These are phyloP conservation scores for Verticillium nonalfalfae DNA, from an alignment of 2,329 filamentous ascomycete species.

Conservation along the genomic window DNA sequence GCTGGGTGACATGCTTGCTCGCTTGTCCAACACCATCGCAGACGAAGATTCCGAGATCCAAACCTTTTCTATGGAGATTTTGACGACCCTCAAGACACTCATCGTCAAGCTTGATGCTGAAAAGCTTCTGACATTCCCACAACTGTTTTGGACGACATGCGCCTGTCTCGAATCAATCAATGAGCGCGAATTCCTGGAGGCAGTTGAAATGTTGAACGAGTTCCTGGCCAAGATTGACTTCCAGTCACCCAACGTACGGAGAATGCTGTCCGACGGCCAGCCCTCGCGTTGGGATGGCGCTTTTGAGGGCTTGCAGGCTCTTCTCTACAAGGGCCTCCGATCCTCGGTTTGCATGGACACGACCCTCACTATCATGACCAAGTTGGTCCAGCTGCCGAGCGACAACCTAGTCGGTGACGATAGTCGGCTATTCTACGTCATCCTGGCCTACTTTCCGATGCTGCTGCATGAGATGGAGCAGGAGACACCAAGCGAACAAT, in stretches of 20 bases:
- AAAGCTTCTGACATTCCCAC: constrained; percentile 82
- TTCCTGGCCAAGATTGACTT: constrained; percentile 82
- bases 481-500: constrained; percentile 45
- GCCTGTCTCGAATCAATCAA: constrained; percentile 96
- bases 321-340: constrained; percentile 87
- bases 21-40: constrained; percentile 93
- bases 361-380: constrained; percentile 72
- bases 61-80: constrained; percentile 95
- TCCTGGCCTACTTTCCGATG: constrained; percentile 87
- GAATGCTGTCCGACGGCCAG: constrained; percentile 68
- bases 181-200: constrained; percentile 89
- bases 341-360: constrained; percentile 77
- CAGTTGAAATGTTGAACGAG: constrained; percentile 83
- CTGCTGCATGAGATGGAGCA: constrained; percentile 77
- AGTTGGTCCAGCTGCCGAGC: constrained; percentile 70
- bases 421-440: constrained; percentile 72
- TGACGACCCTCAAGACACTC: constrained; percentile 88
- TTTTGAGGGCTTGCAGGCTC: constrained; percentile 79
- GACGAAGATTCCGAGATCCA: constrained; percentile 93
- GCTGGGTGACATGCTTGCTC: constrained; percentile 93
- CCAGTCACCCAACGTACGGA: constrained; percentile 59
- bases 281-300: constrained; percentile 82
- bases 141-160: constrained; percentile 96
- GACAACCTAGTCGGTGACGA: constrained; percentile 78
- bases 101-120: constrained; percentile 77